phyloP scores from a whole-genome alignment of 192 early-diverging fungal genomes.

The Mortierella antarctica region DNA sequence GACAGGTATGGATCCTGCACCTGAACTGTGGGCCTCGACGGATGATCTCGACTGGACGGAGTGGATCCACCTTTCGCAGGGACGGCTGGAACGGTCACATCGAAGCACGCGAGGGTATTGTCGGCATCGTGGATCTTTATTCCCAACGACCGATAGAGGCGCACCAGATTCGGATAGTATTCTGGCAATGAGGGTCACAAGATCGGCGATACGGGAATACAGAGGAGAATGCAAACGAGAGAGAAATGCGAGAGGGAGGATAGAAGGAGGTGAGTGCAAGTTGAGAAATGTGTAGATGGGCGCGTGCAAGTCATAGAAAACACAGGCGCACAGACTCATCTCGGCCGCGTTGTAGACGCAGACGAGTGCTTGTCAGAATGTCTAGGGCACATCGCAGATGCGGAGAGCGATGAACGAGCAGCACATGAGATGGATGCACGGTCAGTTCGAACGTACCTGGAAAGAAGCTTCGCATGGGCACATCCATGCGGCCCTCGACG shows the following conservation, averaged over 20 bases:
- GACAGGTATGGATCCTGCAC: conserved; percentile 39
- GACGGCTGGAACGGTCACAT: conserved; percentile 9
- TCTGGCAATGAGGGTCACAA: conserved; percentile 5
- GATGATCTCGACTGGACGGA: background rate
- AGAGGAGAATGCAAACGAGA: background rate
- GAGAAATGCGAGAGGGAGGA: too few species aligned
- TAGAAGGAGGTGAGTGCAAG: background rate
- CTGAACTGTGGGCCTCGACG: background rate
- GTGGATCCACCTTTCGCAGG: background rate
- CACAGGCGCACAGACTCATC: too few species aligned
- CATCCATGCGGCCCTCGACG: conserved; percentile 22
- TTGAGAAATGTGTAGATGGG: too few species aligned
- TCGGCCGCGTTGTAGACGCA: too few species aligned
- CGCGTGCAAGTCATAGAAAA: too few species aligned
- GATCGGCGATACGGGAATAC: background rate
- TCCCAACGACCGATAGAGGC: conserved; percentile 33
- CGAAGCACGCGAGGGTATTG: conserved; percentile 40
- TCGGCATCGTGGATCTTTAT: conserved; percentile 45
- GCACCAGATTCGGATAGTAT: conserved; percentile 36
- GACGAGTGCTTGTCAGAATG: too few species aligned
- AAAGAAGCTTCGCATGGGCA: conserved; percentile 31
- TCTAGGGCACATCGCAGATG: too few species aligned
- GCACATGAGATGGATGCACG: too few species aligned
- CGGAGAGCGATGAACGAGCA: too few species aligned
- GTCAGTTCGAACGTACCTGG: conserved; percentile 9